Percentiles rank a stretch among this genome's conserved stretches.
These are phyloP conservation scores for Termitomyces sp. DNA, from an alignment of 768 basidiomycete genomes.

Conservation along the genomic window DNA sequence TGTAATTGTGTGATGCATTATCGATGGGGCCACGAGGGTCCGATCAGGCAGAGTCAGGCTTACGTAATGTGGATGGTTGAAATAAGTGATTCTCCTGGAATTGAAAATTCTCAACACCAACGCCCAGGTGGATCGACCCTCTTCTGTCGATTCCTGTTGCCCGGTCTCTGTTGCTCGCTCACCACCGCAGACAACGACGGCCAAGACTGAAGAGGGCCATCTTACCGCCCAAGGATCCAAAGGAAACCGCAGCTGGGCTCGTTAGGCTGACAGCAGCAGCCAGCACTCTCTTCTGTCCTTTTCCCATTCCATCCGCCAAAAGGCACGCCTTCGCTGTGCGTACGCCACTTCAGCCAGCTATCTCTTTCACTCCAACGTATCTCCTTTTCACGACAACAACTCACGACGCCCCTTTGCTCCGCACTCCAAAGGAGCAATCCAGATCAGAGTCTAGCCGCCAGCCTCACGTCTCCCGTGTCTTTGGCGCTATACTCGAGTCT, in stretches of 20 bases:
- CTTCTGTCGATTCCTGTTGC: conserved; percentile 47
- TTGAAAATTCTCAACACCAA: conserved; percentile 26
- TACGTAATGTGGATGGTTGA: conserved; percentile 16
- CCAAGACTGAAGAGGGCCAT: conserved; percentile 44
- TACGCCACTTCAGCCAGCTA: conserved; percentile 50
- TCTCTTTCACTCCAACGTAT: conserved; percentile 26
- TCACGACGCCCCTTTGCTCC: conserved; percentile 59
- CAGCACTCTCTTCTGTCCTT: conserved; percentile 29
- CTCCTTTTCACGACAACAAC: conserved; percentile 41
- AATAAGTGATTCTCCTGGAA: conserved; percentile 15
- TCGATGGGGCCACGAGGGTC: background rate
- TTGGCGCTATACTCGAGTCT: conserved; percentile 41
- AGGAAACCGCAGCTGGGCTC: conserved; percentile 30
- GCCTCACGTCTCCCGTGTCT: conserved; percentile 39
- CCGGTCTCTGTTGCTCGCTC: conserved; percentile 34
- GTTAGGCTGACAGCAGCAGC: conserved; percentile 23
- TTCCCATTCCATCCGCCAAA: conserved; percentile 46
- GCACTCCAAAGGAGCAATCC: conserved; percentile 35
- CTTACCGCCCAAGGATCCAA: conserved; percentile 20
- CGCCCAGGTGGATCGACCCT: conserved; percentile 50
- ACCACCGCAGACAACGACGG: conserved; percentile 34
- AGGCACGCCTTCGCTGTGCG: conserved; percentile 95
- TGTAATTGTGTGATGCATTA: background rate
- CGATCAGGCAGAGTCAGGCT: conserved; percentile 9
- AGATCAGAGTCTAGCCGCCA: conserved; percentile 41